Base-by-base conservation (phyloP, 108 stramenopile genomes). In the Nitzschia palea region DNA sequence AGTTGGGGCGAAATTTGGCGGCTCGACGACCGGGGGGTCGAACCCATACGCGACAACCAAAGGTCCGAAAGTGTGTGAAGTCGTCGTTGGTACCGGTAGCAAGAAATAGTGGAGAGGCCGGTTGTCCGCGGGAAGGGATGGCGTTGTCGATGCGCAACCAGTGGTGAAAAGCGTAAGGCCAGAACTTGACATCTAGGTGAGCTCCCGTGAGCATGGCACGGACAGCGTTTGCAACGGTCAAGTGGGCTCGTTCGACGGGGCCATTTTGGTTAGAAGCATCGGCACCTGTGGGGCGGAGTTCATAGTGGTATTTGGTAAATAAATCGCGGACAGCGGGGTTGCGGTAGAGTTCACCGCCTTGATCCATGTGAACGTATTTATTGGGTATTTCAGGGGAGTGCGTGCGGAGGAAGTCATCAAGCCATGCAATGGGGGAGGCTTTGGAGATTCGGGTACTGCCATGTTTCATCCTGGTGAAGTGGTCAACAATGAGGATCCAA, bases 181-280 rank as follows among this genome's bases (percentile, higher is more conserved):
- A n/a, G n/a, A 51, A 51, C 50, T 51, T 18, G n/a, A 51, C 23
- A 18, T 51, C 15, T 3, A 75, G 52, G n/a, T 61, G 48, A 45
- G 74, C 72, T 23, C 72, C 72, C 23, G 27, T 12, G 3, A 73
- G 42, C 36, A 73, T 14, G 27, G 72, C 6, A 17, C 72, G 48
- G 22, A 73, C 18, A 3, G 22, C 42, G 18, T 65, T 58, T 23
- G 43, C 65, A 67, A 73, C 47, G 4, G 64, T 58, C 12, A 17
- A 55, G 28, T 68, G 56, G 47, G 18, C 28, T 18, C 43, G 61
- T 33, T 71, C 61, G 10, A 71, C 61, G 36, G 33, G 70, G 60
- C 43, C 69, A 30, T 70, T 70, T 52, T 70, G 69, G 37, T 61
- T 29, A 36, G 69, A 70, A 4, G 59, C 15, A 57, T 73, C 71